Conservation (phyloP, 306 rosid genomes). For the Lablab purpureus region DNA sequence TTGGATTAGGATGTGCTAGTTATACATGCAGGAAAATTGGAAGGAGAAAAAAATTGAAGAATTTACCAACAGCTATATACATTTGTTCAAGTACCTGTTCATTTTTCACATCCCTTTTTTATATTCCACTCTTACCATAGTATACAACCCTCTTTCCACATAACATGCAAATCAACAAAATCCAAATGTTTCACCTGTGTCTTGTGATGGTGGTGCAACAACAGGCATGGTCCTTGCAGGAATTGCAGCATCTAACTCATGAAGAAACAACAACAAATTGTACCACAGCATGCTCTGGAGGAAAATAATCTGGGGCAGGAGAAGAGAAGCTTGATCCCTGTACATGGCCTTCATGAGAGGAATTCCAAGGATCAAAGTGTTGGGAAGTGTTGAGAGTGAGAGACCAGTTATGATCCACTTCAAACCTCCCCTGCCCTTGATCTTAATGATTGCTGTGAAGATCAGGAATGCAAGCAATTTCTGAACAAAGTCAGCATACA, state of each 20-base stretch:
- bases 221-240: conserved; percentile 64
- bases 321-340: conserved; percentile 62
- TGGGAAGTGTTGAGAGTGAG: conserved; percentile 90
- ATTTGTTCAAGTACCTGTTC: conserved; percentile 8
- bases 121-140: background rate
- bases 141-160: background rate
- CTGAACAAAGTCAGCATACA: conserved; percentile 73
- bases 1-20: background rate
- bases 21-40: conserved; percentile 1
- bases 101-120: conserved; percentile 1
- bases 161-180: conserved; percentile 20
- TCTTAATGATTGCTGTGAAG: conserved; percentile 58
- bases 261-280: conserved; percentile 77
- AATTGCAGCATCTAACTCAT: conserved; percentile 71
- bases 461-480: conserved; percentile 66
- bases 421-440: conserved; percentile 66
- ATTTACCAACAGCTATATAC: background rate
- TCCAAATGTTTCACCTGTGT: conserved; percentile 61
- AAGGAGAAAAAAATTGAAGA: conserved; percentile 19
- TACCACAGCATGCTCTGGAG: conserved; percentile 94
- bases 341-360: conserved; percentile 95
- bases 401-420: conserved; percentile 78
- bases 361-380: conserved; percentile 89
- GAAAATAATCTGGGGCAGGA: conserved; percentile 81
- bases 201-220: conserved; percentile 60